phyloP scores from a whole-genome alignment of 1,139 yeast genomes.

The Saccharomyces hybrid region DNA sequence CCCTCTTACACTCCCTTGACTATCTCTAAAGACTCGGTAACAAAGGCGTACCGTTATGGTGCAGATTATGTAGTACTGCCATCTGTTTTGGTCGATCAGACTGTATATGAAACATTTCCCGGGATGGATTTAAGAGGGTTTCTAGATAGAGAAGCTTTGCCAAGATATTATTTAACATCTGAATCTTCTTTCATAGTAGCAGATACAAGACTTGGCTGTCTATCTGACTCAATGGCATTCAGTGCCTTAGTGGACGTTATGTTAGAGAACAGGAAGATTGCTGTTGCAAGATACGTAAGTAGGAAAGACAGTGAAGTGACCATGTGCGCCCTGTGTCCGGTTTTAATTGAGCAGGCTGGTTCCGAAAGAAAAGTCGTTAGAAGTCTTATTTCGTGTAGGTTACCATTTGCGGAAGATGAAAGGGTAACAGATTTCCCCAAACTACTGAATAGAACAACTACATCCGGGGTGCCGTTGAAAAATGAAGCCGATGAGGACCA shows the following conservation, averaged over 20 bases:
- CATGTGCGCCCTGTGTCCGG: constrained; percentile 54
- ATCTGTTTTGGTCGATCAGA: constrained; percentile 38
- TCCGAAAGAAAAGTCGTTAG: constrained; percentile 16
- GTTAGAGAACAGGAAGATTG: constrained; percentile 42
- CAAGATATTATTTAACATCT: constrained; percentile 51
- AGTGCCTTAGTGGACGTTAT: constrained; percentile 51
- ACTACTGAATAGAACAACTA: constrained; percentile 35
- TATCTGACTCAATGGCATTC: constrained; percentile 41
- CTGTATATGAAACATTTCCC: constrained; percentile 37
- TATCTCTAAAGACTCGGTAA: constrained; percentile 31
- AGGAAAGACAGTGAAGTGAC: constrained; percentile 43
- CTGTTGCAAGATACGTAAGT: constrained; percentile 56
- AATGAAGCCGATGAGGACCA: constrained; percentile 13
- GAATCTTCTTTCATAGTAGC: constrained; percentile 57
- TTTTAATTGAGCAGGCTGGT: constrained; percentile 24
- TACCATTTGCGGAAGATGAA: constrained; percentile 81
- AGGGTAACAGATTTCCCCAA: constrained; percentile 55
- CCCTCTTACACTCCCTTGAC: constrained; percentile 17
- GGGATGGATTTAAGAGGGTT: constrained; percentile 65
- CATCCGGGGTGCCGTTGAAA: constrained; percentile 30
- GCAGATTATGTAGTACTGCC: constrained; percentile 48
- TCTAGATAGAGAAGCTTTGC: constrained; percentile 39
- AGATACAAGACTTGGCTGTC: constrained; percentile 29
- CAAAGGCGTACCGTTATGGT: constrained; percentile 63
- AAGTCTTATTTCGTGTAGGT: constrained; percentile 37